These are phyloP conservation scores for Ajuga chamaepitys DNA, from an alignment of 257 asterid genomes.

Conservation along the genomic window DNA sequence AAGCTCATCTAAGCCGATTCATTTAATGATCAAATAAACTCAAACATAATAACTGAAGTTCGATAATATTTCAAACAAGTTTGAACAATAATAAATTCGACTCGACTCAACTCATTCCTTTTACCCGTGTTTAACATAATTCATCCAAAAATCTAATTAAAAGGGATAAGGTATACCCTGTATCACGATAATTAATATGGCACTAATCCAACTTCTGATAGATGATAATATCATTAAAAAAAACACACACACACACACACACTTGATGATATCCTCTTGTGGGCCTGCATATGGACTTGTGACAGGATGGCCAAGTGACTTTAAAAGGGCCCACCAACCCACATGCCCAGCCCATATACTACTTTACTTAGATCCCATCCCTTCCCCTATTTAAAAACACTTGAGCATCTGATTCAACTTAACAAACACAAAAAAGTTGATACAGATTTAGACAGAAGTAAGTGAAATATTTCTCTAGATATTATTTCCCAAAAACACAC, in stretches of 20 bases:
- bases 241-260: not conserved
- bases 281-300: conserved; percentile 29
- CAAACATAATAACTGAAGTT: too few relatives aligned
- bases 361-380: conserved; percentile 34
- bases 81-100: too few relatives aligned
- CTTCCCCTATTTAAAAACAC: conserved; percentile 35
- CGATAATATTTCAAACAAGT: too few relatives aligned
- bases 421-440: not conserved
- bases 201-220: not conserved
- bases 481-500: too few relatives aligned
- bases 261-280: conserved; percentile 18
- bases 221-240: conserved; percentile 25
- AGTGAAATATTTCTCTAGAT: not conserved
- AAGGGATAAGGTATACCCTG: too few relatives aligned
- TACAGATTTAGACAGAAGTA: not conserved
- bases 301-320: conserved; percentile 49
- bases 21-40: too few relatives aligned
- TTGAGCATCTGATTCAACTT: conserved; percentile 23
- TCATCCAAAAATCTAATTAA: too few relatives aligned
- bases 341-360: conserved; percentile 42
- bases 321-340: conserved; percentile 47
- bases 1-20: too few relatives aligned
- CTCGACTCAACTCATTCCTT: too few relatives aligned
- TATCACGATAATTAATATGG: not conserved
- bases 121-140: too few relatives aligned